Conservation (phyloP, 2,329 filamentous ascomycete genomes). For the Ceratocystis cubensis region DNA sequence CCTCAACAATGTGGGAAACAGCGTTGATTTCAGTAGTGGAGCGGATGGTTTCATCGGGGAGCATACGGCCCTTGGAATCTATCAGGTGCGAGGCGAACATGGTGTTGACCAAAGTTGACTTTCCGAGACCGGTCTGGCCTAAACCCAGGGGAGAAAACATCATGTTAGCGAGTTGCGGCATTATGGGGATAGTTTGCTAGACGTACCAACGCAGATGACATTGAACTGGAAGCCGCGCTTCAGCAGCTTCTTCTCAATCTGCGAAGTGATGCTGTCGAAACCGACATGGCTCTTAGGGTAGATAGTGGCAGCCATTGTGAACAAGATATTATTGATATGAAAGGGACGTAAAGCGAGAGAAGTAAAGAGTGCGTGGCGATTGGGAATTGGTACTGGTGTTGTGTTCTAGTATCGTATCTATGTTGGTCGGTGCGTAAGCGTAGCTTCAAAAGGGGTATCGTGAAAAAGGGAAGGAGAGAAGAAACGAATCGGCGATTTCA, state of each 20-base stretch:
- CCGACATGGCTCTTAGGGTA: conserved; percentile 97
- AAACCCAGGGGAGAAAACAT: conserved; percentile 22
- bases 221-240: conserved; percentile 99
- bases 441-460: conserved; percentile 22
- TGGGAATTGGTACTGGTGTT: neutral
- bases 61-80: conserved; percentile 91
- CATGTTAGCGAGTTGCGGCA: conserved; percentile 5
- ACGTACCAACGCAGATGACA: conserved; percentile 96
- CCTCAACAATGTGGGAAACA: conserved; percentile 97
- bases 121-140: conserved; percentile 98
- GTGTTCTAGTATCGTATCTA: conserved; percentile 27
- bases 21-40: conserved; percentile 96
- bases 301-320: conserved; percentile 48
- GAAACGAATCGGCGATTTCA: conserved; percentile 13
- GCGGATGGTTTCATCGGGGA: conserved; percentile 84
- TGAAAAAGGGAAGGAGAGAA: conserved; percentile 17
- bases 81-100: conserved; percentile 99
- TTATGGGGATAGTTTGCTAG: neutral
- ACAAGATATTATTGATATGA: conserved; percentile 26
- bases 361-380: neutral
- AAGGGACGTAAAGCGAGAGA: conserved; percentile 22
- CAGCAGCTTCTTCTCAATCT: conserved; percentile 98
- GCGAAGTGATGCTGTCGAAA: conserved; percentile 99
- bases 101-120: conserved; percentile 98
- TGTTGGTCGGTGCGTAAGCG: conserved; percentile 7